Percentiles rank a stretch among this genome's conserved stretches.
These are phyloP conservation scores for Blepharisma stoltei DNA, from an alignment of 73 alveolate species.

Conservation along the genomic window DNA sequence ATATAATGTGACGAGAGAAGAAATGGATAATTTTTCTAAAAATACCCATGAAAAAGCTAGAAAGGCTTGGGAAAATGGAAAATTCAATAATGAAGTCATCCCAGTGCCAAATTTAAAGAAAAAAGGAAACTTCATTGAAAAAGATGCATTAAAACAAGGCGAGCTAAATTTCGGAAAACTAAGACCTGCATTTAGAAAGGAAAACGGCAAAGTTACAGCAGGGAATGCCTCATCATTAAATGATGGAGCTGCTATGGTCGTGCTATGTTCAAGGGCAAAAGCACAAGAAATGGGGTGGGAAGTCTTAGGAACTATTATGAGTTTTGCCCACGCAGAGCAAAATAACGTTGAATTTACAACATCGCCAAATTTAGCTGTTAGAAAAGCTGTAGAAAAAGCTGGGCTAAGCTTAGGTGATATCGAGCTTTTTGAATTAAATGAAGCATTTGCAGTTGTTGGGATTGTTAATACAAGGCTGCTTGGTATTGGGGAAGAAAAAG, in stretches of 20 bases:
- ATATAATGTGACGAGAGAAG: constrained; percentile 63
- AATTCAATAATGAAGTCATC: constrained; percentile 70
- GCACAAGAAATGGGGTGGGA: constrained; percentile 45
- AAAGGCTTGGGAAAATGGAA: constrained; percentile 72
- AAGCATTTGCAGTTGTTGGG: constrained; percentile 30
- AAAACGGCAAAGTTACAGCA: constrained; percentile 60
- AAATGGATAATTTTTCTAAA: constrained; percentile 68
- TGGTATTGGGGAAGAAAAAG: constrained; percentile 59
- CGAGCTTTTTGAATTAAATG: constrained; percentile 5
- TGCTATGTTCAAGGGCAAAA: constrained; percentile 35
- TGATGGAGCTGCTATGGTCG: constrained; percentile 66
- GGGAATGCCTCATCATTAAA: constrained; percentile 61
- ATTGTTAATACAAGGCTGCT: constrained; percentile 37
- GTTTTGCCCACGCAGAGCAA: constrained; percentile 58
- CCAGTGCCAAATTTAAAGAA: constrained; percentile 23
- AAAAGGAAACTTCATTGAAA: constrained; percentile 17
- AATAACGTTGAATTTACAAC: constrained; percentile 48
- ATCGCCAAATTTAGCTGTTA: constrained; percentile 48
- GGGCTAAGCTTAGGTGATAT: background rate
- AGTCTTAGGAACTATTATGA: constrained; percentile 43
- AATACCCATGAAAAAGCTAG: constrained; percentile 62
- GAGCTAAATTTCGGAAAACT: constrained; percentile 35
- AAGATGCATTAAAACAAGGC: constrained; percentile 57
- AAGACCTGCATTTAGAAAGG: constrained; percentile 42
- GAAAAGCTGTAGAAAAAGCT: constrained; percentile 35